Percentiles rank a stretch among this genome's conserved stretches.
These are phyloP conservation scores for Solanum pinnatisectum DNA, from an alignment of 257 asterid genomes.

Conservation along the genomic window DNA sequence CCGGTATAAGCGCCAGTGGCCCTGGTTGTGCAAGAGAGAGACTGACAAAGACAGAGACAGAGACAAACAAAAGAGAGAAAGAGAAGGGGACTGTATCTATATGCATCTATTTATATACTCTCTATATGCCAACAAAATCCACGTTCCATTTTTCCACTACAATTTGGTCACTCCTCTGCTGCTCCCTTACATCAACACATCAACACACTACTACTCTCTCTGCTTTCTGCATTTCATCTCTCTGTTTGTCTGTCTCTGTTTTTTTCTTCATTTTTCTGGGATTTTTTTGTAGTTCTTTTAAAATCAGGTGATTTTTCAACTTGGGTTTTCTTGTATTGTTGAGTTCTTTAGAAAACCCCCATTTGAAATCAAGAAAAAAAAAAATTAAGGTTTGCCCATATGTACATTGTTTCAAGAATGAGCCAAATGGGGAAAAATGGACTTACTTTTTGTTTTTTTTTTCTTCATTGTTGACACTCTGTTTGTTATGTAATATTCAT, in stretches of 20 bases:
- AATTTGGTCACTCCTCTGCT: neutral
- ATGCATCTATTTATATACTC: neutral
- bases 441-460: neutral
- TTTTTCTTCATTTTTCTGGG: neutral
- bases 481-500: neutral
- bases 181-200: neutral
- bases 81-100: neutral
- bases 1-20: constrained; percentile 60
- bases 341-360: neutral
- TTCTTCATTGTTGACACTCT: neutral
- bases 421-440: neutral
- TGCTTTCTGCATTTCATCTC: neutral
- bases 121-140: neutral
- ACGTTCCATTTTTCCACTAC: neutral
- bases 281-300: neutral
- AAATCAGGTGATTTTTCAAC: neutral
- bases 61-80: neutral
- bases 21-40: constrained; percentile 14
- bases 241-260: constrained; percentile 1
- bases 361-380: neutral
- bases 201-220: neutral
- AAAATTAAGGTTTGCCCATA: neutral
- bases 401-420: neutral
- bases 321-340: neutral
- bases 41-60: constrained; percentile 13